A percentile compares a stretch with the other conserved stretches of the same genome.
Evolutionary conservation across 139 green algal genomes (phyloP).

Genomic region (Yamagishiella unicocca): DNA sequence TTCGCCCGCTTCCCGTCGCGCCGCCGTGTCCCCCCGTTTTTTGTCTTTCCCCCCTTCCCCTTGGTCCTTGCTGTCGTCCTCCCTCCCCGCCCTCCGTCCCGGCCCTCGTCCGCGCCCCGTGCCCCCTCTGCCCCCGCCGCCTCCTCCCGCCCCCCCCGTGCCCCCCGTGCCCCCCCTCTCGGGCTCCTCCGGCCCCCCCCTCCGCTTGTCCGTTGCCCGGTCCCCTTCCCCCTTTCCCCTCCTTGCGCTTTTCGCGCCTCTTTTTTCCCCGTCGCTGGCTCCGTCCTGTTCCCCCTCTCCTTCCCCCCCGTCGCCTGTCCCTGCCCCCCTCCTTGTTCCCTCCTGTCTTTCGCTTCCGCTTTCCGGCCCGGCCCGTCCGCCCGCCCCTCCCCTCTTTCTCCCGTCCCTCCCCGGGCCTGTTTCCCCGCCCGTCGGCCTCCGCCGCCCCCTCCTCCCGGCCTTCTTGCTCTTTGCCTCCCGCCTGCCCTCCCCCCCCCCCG

Average conservation of each 20-base stretch:
- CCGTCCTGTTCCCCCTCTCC: neutral
- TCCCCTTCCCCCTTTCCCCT: neutral
- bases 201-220: neutral
- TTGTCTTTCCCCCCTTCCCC: neutral
- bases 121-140: neutral
- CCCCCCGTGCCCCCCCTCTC: neutral
- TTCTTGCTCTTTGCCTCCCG: neutral
- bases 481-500: neutral
- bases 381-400: neutral
- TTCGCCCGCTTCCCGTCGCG: neutral
- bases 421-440: neutral
- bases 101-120: neutral
- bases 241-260: neutral
- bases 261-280: neutral
- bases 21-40: neutral
- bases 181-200: neutral
- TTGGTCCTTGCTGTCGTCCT: neutral
- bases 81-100: neutral
- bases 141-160: neutral
- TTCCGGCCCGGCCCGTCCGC: neutral
- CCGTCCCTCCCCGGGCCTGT: neutral
- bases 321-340: neutral
- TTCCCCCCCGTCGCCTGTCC: neutral
- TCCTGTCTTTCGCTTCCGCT: neutral
- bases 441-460: neutral